Evolutionary conservation across 2,329 filamentous ascomycete species (phyloP).

Genomic region (Pseudogymnoascus pannorum): DNA sequence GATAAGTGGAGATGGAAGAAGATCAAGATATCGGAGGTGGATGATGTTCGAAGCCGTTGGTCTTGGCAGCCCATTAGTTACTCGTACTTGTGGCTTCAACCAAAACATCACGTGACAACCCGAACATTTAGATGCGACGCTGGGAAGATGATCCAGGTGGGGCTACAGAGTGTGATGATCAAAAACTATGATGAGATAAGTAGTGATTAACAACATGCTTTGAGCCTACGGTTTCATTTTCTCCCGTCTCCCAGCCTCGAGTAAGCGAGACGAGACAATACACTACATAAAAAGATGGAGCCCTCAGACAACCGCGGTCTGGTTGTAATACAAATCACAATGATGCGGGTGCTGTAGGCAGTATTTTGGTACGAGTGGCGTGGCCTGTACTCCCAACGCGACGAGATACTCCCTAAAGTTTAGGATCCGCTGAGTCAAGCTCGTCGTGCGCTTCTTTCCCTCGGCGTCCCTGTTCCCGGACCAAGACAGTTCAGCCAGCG

Average conservation of each 20-base stretch:
- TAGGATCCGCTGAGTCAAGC: slow-evolving; percentile 47
- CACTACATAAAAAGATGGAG: slow-evolving; percentile 10
- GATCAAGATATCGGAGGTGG: not conserved
- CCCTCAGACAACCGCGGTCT: slow-evolving; percentile 29
- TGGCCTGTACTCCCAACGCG: slow-evolving; percentile 44
- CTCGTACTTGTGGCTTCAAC: not conserved
- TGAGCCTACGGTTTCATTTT: not conserved
- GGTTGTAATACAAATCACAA: slow-evolving; percentile 48
- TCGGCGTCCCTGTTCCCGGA: slow-evolving; percentile 57
- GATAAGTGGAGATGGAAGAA: not conserved
- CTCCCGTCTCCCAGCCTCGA: not conserved
- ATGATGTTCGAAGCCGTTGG: not conserved
- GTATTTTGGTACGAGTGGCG: slow-evolving; percentile 48
- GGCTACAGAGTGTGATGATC: not conserved
- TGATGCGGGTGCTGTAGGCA: slow-evolving; percentile 50
- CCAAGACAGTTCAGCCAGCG: slow-evolving; percentile 72
- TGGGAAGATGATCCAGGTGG: not conserved
- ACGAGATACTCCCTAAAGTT: slow-evolving; percentile 55
- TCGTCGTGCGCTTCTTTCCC: slow-evolving; percentile 57
- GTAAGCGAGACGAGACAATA: not conserved
- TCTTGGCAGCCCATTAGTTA: not conserved
- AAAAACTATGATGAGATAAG: not conserved
- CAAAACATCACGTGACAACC: not conserved
- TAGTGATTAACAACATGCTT: not conserved
- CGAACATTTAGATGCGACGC: not conserved